phyloP scores from a whole-genome alignment of 768 basidiomycete species.

The Naematelia aurantialba region DNA sequence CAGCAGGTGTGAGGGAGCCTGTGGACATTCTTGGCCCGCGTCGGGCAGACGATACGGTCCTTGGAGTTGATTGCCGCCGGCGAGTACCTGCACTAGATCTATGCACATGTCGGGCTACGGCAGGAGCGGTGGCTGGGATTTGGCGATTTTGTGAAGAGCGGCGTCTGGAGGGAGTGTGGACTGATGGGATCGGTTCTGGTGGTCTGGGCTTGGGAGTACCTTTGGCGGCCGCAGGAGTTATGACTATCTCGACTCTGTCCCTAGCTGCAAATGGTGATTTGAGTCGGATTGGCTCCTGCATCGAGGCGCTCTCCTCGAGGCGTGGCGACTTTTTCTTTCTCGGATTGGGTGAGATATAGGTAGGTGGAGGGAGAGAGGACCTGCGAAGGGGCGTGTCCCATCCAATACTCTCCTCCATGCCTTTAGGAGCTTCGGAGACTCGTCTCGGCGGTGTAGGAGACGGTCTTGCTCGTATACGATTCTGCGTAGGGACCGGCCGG shows the following conservation, averaged over 20 bases:
- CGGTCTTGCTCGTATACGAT: conserved; percentile 17
- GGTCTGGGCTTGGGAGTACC: background rate
- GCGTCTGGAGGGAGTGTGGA: background rate
- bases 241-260: conserved; percentile 7
- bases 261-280: background rate
- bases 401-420: background rate
- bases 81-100: background rate
- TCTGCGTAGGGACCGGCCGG: background rate
- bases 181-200: background rate
- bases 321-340: conserved; percentile 21
- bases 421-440: background rate
- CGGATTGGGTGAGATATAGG: conserved; percentile 23
- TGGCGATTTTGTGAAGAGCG: background rate
- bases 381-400: conserved; percentile 1
- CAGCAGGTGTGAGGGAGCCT: background rate
- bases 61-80: background rate
- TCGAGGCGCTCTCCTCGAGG: background rate
- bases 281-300: background rate
- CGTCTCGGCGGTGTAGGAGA: conserved; percentile 20
- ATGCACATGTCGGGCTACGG: background rate
- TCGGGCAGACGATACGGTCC: background rate
- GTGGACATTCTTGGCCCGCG: background rate
- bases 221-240: background rate
- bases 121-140: background rate
- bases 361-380: background rate